Base-by-base conservation (phyloP, 2,329 filamentous ascomycete genomes). In the Aspergillus aculeatus region DNA sequence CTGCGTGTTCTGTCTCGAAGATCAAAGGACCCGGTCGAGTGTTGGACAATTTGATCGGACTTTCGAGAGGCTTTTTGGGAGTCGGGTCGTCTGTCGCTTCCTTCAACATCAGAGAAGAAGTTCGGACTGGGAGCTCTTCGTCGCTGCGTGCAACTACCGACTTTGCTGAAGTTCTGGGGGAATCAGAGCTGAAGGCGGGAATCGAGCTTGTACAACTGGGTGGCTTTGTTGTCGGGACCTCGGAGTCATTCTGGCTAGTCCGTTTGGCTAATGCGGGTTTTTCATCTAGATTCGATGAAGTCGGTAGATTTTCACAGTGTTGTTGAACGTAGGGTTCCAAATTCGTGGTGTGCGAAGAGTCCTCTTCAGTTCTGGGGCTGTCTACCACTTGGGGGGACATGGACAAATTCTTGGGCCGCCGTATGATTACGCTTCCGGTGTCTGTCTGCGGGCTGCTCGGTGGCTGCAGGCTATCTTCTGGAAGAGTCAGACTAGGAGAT, bases 21-120 rank as follows among this genome's bases (percentile, higher is more conserved):
- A 64, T 61, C 19, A 68, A 44, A 21, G 63, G 68, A 11, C 56
- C 65, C 24, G 66, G 60, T 12, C 69, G 68, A 7, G 31, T 44
- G 51, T 71, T 73, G 16, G 67, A 68, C 12, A 75, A 66, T 51
- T 73, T 74, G 11, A 73, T 73, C 2, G 72, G 72, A 24, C 71
- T 76, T 44, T 75, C 70, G 24, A 73, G 57, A 24, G 66, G 71
- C 44, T 69, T 69, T 47, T 67, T 69, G 3, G 62, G 58, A 5
- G 63, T 58, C 10, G 24, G 44, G 6, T 58, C 55, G 14, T 59
- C 48, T 7, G 63, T 64, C 48, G 50, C 24, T 61, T 61, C 35
- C 47, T 56, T 32, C 23, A 31, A 21, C 7, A 19, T 47, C 5
- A 57, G 47, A 14, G 21, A n/a, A 3, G 41, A 16, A 11, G 19